Evolutionary conservation across 2,329 filamentous ascomycete genomes (phyloP).

Genomic region (Ophiosphaerella narmari): DNA sequence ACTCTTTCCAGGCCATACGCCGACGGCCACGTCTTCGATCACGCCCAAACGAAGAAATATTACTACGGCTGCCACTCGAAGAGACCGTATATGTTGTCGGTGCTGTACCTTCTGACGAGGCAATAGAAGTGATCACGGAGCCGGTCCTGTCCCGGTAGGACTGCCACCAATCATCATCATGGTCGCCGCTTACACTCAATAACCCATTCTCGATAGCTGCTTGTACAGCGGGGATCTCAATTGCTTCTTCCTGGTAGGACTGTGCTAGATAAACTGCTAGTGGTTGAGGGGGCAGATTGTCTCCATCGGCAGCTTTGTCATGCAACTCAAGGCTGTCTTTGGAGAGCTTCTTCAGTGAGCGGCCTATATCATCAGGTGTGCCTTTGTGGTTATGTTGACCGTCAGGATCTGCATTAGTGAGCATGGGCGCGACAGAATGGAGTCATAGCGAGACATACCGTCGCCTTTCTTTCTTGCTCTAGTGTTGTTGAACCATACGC

Average conservation of each 20-base stretch:
- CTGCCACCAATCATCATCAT: constrained; percentile 30
- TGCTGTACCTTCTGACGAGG: constrained; percentile 40
- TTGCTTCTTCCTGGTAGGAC: constrained; percentile 41
- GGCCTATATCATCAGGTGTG: constrained; percentile 6
- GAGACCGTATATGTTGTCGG: constrained; percentile 40
- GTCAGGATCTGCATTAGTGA: constrained; percentile 14
- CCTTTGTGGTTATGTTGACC: background rate
- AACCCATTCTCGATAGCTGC: constrained; percentile 34
- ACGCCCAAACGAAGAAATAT: constrained; percentile 42
- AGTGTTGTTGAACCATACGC: constrained; percentile 45
- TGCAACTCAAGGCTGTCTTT: constrained; percentile 38
- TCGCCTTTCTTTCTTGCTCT: constrained; percentile 37
- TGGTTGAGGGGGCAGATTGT: constrained; percentile 31
- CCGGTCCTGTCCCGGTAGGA: constrained; percentile 25
- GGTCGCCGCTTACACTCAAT: constrained; percentile 25
- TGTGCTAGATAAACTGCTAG: constrained; percentile 42
- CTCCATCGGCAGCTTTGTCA: constrained; percentile 25
- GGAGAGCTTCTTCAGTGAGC: constrained; percentile 30
- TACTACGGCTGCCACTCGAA: constrained; percentile 37
- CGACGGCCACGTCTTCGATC: constrained; percentile 41
- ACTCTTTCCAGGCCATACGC: constrained; percentile 42
- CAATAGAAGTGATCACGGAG: constrained; percentile 37
- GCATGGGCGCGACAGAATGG: background rate
- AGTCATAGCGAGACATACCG: constrained; percentile 15
- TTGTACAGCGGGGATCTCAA: constrained; percentile 32